A percentile compares a stretch with the other conserved stretches of the same genome.
Evolutionary conservation across 2,329 filamentous ascomycete genomes (phyloP).

Genomic region (Myriosclerotinia scirpicola): DNA sequence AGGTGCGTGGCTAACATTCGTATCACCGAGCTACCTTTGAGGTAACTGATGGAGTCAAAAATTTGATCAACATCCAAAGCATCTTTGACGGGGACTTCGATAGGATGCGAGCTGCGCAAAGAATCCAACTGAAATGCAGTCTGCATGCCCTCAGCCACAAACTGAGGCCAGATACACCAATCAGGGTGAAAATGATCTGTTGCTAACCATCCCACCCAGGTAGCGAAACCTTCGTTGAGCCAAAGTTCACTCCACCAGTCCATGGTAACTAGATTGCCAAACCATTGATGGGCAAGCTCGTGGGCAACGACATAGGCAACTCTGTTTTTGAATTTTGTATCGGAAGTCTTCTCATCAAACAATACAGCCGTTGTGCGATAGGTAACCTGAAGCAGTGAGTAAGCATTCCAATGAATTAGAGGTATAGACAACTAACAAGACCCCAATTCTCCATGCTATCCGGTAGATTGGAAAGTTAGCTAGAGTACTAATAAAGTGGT

Average conservation of each 20-base stretch:
- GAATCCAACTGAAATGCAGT: slow-evolving; percentile 87
- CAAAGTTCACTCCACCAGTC: slow-evolving; percentile 95
- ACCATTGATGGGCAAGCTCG: slow-evolving; percentile 95
- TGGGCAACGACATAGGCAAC: slow-evolving; percentile 98
- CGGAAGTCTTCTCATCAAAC: slow-evolving; percentile 91
- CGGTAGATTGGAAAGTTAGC: slow-evolving; percentile 1
- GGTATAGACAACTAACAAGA: slow-evolving; percentile 76
- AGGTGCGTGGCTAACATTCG: slow-evolving; percentile 94
- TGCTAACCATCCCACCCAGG: slow-evolving; percentile 85
- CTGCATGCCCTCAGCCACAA: slow-evolving; percentile 93
- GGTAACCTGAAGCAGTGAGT: slow-evolving; percentile 58
- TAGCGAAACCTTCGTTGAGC: slow-evolving; percentile 96
- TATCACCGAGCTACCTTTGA: slow-evolving; percentile 94
- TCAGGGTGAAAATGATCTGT: slow-evolving; percentile 89
- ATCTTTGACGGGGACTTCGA: slow-evolving; percentile 91
- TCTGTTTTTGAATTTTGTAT: slow-evolving; percentile 86
- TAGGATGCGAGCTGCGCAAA: slow-evolving; percentile 88
- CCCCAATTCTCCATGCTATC: slow-evolving; percentile 69
- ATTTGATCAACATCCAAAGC: slow-evolving; percentile 97
- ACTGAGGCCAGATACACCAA: slow-evolving; percentile 97
- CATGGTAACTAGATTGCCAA: slow-evolving; percentile 93
- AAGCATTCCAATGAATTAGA: neutral
- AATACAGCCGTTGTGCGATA: slow-evolving; percentile 93
- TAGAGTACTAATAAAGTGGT: neutral
- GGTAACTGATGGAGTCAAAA: slow-evolving; percentile 94